These are phyloP conservation scores for Crithidia mellificae DNA, from an alignment of 208 protist genomes.

Conservation along the genomic window DNA sequence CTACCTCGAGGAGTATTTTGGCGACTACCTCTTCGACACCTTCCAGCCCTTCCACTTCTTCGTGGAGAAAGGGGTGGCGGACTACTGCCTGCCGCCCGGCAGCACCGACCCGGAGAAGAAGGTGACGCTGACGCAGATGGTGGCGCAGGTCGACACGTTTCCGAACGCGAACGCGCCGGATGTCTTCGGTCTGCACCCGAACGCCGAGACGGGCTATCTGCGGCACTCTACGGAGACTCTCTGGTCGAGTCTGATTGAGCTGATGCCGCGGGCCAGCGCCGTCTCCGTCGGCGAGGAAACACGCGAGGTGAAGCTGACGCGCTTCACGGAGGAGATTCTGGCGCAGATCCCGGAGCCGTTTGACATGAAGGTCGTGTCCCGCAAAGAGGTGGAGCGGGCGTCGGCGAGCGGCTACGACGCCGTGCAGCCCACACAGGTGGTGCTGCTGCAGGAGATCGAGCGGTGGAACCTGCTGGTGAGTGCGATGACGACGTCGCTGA, in stretches of 20 bases:
- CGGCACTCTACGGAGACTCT: conserved; percentile 93
- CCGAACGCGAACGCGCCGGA: conserved; percentile 95
- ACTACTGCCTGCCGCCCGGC: conserved; percentile 92
- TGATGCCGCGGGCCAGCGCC: conserved; percentile 93
- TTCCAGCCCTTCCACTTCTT: conserved; percentile 99
- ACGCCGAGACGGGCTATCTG: conserved; percentile 98
- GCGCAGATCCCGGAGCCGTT: conserved; percentile 92
- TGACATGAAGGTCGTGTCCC: conserved; percentile 84
- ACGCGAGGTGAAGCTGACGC: conserved; percentile 88
- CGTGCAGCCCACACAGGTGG: conserved; percentile 94
- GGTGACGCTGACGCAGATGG: conserved; percentile 86
- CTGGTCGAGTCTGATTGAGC: conserved; percentile 95
- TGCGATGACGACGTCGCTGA: conserved; percentile 91
- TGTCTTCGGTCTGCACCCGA: conserved; percentile 98
- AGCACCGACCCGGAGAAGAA: conserved; percentile 67
- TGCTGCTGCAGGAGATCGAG: conserved; percentile 99
- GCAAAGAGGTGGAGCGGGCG: conserved; percentile 73
- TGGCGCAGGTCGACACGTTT: conserved; percentile 91
- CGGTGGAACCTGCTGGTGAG: conserved; percentile 96
- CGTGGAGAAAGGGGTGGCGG: conserved; percentile 65
- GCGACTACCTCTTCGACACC: conserved; percentile 99
- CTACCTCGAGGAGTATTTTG: conserved; percentile 99
- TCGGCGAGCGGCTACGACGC: conserved; percentile 61
- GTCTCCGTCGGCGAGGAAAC: conserved; percentile 60
- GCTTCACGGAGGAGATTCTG: conserved; percentile 90